Evolutionary conservation across 768 basidiomycete species (phyloP), one percentile per base, ranked within the genome.

Genomic region (Rubroboletus satanas): DNA sequence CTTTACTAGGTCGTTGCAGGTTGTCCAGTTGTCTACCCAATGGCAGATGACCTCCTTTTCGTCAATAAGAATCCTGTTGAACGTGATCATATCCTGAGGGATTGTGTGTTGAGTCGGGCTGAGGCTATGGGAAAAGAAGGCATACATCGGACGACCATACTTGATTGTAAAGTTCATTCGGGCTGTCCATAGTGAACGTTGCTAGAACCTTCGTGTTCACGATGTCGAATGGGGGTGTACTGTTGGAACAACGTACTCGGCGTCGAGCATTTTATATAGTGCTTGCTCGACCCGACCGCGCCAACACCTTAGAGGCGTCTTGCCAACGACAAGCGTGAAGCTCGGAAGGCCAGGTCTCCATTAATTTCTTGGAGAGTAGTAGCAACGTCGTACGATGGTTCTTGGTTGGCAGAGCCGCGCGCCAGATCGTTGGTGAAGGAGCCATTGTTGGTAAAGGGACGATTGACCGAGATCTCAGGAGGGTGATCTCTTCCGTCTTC

Each of bases 191-290:
- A 0, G 7, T 23, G 1, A 32, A 44, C 2, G 10, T 7, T 49
- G 10, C 7, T 12, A n/a, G 29, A 32, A 1, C 7, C 6, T 14
- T 31, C n/a, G 11, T 12, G 33, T 55, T 26, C 32, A 21, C 12
- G 37, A 32, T 51, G 12, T 23, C 12, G 36, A 32, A 21, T 8
- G 15, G 29, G 44, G 9, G 38, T 11, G 28, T 32, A 15, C n/a
- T 58, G 35, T 5, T 9, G 21, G 12, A 15, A 43, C 10, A 15
- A n/a, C 14, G 18, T 36, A 6, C 36, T 17, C n/a, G 31, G n/a
- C 9, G 2, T 43, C 23, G 12, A 17, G 26, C 21, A 33, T 45
- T 37, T 60, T 65, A 57, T 62, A 61, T 2, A 2, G 5, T 17
- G 5, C 7, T 11, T 36, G 17, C 9, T 0, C 14, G 15, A 10